Evolutionary conservation across 352 stramenopile species (phyloP).

Genomic region (Globisporangium takayamanum): DNA sequence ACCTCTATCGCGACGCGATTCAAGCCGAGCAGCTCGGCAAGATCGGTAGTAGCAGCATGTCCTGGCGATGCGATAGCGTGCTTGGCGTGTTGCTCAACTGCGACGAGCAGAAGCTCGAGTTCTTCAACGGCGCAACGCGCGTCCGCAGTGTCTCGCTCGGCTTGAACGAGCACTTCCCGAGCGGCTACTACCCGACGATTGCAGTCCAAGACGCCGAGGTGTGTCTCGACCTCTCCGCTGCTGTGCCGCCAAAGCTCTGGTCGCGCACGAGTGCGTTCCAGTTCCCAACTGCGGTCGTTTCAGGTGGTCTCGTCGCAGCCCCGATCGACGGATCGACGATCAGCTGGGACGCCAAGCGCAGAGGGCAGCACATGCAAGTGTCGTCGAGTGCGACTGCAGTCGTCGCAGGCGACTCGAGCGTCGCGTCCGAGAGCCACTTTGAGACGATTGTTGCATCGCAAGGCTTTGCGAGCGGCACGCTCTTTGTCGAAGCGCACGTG

Average conservation of each 20-base stretch:
- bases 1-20: slow-evolving; percentile 32
- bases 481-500: slow-evolving; percentile 61
- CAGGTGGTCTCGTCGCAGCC: slow-evolving; percentile 50
- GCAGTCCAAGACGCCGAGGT: slow-evolving; percentile 55
- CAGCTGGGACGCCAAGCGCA: slow-evolving; percentile 53
- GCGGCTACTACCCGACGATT: slow-evolving; percentile 46
- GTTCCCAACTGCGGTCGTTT: slow-evolving; percentile 51
- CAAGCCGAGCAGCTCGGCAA: slow-evolving; percentile 13
- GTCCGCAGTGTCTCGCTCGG: slow-evolving; percentile 28
- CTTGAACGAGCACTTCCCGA: slow-evolving; percentile 11
- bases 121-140: slow-evolving; percentile 36
- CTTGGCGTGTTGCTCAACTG: slow-evolving; percentile 62
- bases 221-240: slow-evolving; percentile 51
- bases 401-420: slow-evolving; percentile 45
- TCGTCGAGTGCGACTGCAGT: slow-evolving; percentile 45
- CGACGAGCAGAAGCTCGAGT: slow-evolving; percentile 55
- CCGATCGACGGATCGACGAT: slow-evolving; percentile 57
- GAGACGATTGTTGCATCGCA: slow-evolving; percentile 56
- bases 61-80: slow-evolving; percentile 26
- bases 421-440: slow-evolving; percentile 26
- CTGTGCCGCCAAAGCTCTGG: slow-evolving; percentile 61
- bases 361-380: slow-evolving; percentile 42
- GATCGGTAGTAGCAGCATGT: slow-evolving; percentile 10
- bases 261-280: slow-evolving; percentile 37
- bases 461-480: slow-evolving; percentile 35